phyloP scores from a whole-genome alignment of 257 asterid species.

The Scutellaria galericulata region DNA sequence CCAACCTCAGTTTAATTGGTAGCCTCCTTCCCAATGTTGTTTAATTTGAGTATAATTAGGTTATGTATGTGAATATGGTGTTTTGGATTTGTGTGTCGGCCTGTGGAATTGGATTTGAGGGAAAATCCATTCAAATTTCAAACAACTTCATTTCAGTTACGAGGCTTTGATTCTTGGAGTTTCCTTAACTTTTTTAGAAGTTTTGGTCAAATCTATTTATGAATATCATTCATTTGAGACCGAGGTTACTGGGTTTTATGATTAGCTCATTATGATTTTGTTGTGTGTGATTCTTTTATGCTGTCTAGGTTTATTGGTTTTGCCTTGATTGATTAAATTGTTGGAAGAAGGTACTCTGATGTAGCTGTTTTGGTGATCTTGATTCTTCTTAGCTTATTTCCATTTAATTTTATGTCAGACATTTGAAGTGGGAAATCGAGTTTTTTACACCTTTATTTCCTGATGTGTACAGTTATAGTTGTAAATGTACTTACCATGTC shows the following conservation, averaged over 20 bases:
- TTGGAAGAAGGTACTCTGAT: background rate
- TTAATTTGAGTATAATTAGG: background rate
- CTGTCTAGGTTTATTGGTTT: conserved; percentile 19
- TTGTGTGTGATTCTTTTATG: background rate
- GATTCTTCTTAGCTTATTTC: conserved; percentile 10
- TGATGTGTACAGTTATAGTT: conserved; percentile 22
- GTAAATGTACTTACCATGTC: conserved; percentile 20
- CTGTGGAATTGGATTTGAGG: conserved; percentile 14
- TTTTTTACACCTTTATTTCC: conserved; percentile 21
- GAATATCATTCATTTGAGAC: background rate
- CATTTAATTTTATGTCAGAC: background rate
- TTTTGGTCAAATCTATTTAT: background rate
- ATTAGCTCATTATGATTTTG: background rate
- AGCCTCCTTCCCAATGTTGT: conserved; percentile 19
- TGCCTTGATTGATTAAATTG: background rate
- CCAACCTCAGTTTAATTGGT: conserved; percentile 73
- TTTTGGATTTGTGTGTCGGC: conserved; percentile 9
- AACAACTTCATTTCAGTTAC: conserved; percentile 8
- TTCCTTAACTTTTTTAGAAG: background rate
- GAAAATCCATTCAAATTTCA: conserved; percentile 8
- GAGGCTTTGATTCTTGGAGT: background rate
- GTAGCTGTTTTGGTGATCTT: conserved; percentile 18
- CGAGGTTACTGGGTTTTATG: background rate
- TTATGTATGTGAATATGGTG: conserved; percentile 17
- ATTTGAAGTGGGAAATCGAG: conserved; percentile 17